Conservation (phyloP, 2,329 filamentous ascomycete genomes). For the Volutella citrinella region DNA sequence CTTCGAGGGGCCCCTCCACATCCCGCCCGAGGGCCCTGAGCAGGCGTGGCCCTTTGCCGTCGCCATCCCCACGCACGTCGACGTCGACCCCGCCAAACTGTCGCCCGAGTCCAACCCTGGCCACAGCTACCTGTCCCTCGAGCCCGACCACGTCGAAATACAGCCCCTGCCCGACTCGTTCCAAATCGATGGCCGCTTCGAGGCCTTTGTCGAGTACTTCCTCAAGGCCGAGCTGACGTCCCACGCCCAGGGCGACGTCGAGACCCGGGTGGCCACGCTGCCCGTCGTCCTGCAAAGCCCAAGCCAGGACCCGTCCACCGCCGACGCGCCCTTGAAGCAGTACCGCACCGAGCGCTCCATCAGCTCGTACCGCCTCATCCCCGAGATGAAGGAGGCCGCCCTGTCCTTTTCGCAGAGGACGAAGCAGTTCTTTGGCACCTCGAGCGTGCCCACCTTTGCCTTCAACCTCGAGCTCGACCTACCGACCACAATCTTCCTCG, state of each 20-base stretch:
- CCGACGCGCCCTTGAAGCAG: slow-evolving; percentile 9
- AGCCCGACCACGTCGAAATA: background rate
- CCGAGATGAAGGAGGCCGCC: slow-evolving; percentile 26
- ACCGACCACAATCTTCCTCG: slow-evolving; percentile 29
- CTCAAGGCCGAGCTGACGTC: slow-evolving; percentile 27
- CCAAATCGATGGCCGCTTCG: background rate
- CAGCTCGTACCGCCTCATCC: slow-evolving; percentile 26
- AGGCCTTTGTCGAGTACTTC: slow-evolving; percentile 29
- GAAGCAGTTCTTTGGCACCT: slow-evolving; percentile 28
- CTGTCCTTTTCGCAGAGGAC: slow-evolving; percentile 32
- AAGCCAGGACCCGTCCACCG: slow-evolving; percentile 13
- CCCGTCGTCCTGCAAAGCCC: slow-evolving; percentile 19
- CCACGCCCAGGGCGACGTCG: background rate
- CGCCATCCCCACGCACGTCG: slow-evolving; percentile 20
- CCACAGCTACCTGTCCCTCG: background rate
- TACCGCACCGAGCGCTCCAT: background rate
- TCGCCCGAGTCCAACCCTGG: background rate
- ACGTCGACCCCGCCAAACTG: slow-evolving; percentile 1
- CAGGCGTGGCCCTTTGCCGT: slow-evolving; percentile 28
- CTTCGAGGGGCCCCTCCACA: slow-evolving; percentile 24
- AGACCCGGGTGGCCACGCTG: slow-evolving; percentile 12
- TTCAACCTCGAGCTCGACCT: slow-evolving; percentile 24
- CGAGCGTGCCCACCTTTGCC: slow-evolving; percentile 29
- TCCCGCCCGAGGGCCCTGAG: slow-evolving; percentile 7
- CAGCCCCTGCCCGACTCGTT: slow-evolving; percentile 8